These are phyloP conservation scores for Chlorella sp. DNA, from an alignment of 139 green algal genomes.

Conservation along the genomic window DNA sequence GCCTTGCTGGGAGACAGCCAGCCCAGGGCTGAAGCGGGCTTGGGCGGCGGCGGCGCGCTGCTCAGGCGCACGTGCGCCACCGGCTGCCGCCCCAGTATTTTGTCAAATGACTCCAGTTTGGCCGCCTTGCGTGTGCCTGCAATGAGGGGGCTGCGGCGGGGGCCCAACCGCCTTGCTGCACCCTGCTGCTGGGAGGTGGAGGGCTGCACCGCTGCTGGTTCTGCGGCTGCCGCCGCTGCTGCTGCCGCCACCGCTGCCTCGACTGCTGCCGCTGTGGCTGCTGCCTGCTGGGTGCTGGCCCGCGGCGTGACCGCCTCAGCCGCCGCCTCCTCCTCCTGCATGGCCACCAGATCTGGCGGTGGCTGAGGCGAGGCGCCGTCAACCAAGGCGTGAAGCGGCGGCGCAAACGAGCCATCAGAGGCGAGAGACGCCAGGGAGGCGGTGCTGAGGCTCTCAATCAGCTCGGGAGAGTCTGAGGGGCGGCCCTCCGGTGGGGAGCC, in stretches of 20 bases:
- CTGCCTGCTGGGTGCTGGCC: background rate
- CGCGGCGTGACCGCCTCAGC: background rate
- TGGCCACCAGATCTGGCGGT: background rate
- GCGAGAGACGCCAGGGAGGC: background rate
- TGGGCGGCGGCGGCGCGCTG: background rate
- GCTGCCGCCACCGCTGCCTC: background rate
- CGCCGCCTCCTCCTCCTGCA: background rate
- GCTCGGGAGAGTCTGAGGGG: background rate
- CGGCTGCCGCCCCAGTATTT: constrained; percentile 35
- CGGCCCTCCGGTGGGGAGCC: background rate
- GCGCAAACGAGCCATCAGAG: constrained; percentile 14
- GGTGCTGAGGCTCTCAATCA: constrained; percentile 1
- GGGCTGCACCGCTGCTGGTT: background rate
- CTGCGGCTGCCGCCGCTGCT: background rate
- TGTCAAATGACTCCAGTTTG: constrained; percentile 53
- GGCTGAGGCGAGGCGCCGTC: constrained; percentile 3
- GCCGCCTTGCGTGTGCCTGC: background rate
- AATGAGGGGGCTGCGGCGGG: background rate
- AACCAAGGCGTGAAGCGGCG: constrained; percentile 9
- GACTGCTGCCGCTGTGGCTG: background rate
- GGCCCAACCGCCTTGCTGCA: too few species aligned
- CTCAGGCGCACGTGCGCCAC: constrained; percentile 17
- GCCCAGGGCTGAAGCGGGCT: background rate
- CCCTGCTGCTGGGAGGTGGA: too few species aligned
- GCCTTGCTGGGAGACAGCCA: constrained; percentile 12